These are phyloP conservation scores for Coemansia sp. DNA, from an alignment of 192 early-diverging fungal genomes.

Conservation along the genomic window DNA sequence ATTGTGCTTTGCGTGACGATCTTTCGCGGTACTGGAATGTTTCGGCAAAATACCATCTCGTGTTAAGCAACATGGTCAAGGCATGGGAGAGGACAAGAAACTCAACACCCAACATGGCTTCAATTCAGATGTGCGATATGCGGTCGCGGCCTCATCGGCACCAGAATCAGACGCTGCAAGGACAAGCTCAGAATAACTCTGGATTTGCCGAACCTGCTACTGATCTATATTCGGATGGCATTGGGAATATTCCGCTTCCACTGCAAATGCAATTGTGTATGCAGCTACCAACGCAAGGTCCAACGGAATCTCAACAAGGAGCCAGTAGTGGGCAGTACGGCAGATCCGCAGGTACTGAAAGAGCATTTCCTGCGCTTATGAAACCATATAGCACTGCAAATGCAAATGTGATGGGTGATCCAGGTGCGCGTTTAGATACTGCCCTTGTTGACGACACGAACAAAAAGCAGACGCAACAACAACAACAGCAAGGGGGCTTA, in stretches of 20 bases:
- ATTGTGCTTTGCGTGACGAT: slow-evolving; percentile 46
- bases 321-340: neutral
- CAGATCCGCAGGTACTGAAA: neutral
- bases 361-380: slow-evolving; percentile 25
- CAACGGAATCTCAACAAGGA: neutral
- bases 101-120: slow-evolving; percentile 33
- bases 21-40: slow-evolving; percentile 55
- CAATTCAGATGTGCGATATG: slow-evolving; percentile 11
- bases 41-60: slow-evolving; percentile 51
- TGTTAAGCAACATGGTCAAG: slow-evolving; percentile 54
- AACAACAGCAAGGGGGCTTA: slow-evolving; percentile 4
- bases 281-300: slow-evolving; percentile 23
- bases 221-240: slow-evolving; percentile 28
- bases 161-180: slow-evolving; percentile 11
- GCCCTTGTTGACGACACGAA: neutral
- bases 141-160: neutral
- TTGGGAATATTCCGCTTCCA: slow-evolving; percentile 22
- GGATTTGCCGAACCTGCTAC: slow-evolving; percentile 20
- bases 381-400: slow-evolving; percentile 31
- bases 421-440: neutral
- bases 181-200: slow-evolving; percentile 2
- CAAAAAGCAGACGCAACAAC: slow-evolving; percentile 9
- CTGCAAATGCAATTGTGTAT: slow-evolving; percentile 53
- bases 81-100: slow-evolving; percentile 55
- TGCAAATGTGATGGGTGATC: neutral